Base-by-base conservation (phyloP, 805 yeast species). In the Monosporozyma yasuniensis region DNA sequence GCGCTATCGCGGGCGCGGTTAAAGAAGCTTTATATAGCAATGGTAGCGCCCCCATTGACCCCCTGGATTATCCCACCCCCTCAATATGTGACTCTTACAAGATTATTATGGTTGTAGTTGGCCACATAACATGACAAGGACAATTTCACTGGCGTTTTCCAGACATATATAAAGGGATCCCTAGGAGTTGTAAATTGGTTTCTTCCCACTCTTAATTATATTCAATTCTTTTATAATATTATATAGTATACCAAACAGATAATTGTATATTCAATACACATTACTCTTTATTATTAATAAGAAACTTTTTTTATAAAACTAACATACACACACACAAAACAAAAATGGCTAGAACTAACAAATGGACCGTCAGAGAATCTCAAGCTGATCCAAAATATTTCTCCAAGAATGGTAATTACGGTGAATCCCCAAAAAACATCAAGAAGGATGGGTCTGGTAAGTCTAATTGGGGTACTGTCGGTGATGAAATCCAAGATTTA, bases 371-470 rank as follows among this genome's bases (percentile, higher is more conserved):
- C 25, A 84, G 80, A 61, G 88, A 83, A 68, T 65, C 73, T 38
- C 74, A 74, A 54, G 71, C 77, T 41, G 76, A 77, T 51, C 78
- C 88, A 48, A 81, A 78, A 63, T 87, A 78, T 78, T 89, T 88
- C 66, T 83, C 90, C 50, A 90, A 84, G 64, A 77, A 78, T 59
- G 95, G 95, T 18, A 76, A 76, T 61, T 66, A 67, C 53, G 81
- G 84, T 58, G 75, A 79, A 48, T 80, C 83, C 54, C 96, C 96
- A 49, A 81, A 80, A 61, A 78, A 80, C 60, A 78, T 84, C 50
- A 87, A 87, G 77, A 87, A 86, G 65, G 76, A 76, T 51, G 97
- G 97, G 46, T 84, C 83, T 32, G 97, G 97, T 44, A 81, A 80
- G 59, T 83, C 82, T 56, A 88, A 88, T 61, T 87, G 96, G 96